These are phyloP conservation scores for Hymenoscyphus albidus DNA, from an alignment of 2,329 filamentous ascomycete species.

Conservation along the genomic window DNA sequence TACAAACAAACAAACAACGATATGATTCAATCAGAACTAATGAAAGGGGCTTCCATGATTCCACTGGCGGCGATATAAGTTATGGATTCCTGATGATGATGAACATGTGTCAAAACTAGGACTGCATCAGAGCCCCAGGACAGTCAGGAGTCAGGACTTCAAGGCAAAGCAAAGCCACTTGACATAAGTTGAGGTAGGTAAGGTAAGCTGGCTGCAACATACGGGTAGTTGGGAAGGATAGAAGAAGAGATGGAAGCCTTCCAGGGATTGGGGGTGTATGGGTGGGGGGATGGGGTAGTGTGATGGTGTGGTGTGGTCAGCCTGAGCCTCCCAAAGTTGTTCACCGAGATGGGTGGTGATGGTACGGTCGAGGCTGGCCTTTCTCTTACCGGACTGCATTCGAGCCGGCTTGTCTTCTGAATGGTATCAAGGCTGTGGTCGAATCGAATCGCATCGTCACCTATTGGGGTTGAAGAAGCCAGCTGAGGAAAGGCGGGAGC, in stretches of 20 bases:
- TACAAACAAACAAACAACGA: constrained; percentile 5
- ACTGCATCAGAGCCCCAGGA: not conserved
- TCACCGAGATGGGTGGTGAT: not conserved
- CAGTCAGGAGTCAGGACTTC: not conserved
- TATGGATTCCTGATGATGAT: not conserved
- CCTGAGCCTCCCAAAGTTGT: not conserved
- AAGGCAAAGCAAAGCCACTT: constrained; percentile 10
- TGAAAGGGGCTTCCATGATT: constrained; percentile 21
- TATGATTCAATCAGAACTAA: constrained; percentile 13
- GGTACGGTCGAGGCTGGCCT: not conserved
- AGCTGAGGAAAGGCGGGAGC: not conserved
- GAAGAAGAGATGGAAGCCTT: not conserved
- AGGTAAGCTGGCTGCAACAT: not conserved
- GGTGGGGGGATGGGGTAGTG: no score
- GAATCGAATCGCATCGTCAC: not conserved
- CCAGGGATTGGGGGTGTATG: not conserved
- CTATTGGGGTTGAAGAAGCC: not conserved
- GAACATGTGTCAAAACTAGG: not conserved
- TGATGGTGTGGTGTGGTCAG: not conserved
- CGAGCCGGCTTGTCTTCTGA: constrained; percentile 2
- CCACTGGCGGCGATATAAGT: constrained; percentile 24
- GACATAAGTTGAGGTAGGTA: not conserved
- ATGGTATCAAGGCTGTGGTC: not conserved
- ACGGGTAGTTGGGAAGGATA: not conserved
- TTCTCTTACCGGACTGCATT: not conserved